These are phyloP conservation scores for Rhodotorula sp. DNA, from an alignment of 1,284 basidiomycete genomes.

Conservation along the genomic window DNA sequence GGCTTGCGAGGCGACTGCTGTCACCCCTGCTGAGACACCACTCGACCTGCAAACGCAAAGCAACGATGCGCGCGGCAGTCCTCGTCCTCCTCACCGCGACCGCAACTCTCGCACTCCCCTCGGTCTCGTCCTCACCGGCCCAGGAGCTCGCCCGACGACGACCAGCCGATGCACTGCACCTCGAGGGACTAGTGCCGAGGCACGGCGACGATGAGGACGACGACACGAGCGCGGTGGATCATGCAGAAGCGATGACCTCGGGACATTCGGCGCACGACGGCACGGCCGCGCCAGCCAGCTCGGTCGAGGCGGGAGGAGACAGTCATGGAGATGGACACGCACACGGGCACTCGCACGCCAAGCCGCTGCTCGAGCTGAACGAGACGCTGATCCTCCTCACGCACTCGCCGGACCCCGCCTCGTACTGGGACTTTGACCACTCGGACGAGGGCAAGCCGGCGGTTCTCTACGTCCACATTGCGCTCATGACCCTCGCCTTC, in stretches of 20 bases:
- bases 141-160: too few relatives aligned
- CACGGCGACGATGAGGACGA: neutral
- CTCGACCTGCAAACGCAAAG: too few relatives aligned
- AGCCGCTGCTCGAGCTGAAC: slow-evolving; percentile 55
- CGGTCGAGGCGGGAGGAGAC: neutral
- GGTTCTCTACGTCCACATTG: slow-evolving; percentile 64
- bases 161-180: too few relatives aligned
- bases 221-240: neutral
- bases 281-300: neutral
- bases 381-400: slow-evolving; percentile 64
- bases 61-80: too few relatives aligned
- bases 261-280: neutral
- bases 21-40: too few relatives aligned
- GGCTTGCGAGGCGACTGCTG: too few relatives aligned
- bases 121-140: too few relatives aligned
- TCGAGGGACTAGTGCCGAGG: too few relatives aligned
- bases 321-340: neutral
- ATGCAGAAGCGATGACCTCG: neutral
- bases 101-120: too few relatives aligned
- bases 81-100: too few relatives aligned
- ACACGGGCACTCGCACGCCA: slow-evolving; percentile 13
- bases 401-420: slow-evolving; percentile 67
- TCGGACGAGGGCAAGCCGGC: slow-evolving; percentile 51
- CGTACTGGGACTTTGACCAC: slow-evolving; percentile 58
- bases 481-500: slow-evolving; percentile 69